Percentiles rank a stretch among this genome's conserved stretches.
phyloP scores from a whole-genome alignment of 2,329 filamentous ascomycete genomes.

The Rutstroemia sp. region DNA sequence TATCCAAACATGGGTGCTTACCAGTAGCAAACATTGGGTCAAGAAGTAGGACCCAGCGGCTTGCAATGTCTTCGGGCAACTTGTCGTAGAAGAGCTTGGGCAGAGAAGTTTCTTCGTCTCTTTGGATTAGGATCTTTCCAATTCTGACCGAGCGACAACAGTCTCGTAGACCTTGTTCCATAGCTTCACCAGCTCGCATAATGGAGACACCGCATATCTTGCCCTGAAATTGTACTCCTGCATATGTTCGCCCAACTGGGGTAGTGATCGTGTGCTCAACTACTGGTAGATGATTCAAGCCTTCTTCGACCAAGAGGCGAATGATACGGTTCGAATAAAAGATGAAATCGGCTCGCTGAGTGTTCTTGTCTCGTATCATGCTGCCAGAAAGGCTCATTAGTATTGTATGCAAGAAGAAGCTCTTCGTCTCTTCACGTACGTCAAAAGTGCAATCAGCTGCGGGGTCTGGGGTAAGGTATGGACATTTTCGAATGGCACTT shows the following conservation, averaged over 20 bases:
- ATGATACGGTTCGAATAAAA: conserved; percentile 99
- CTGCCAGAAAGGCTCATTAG: conserved; percentile 39
- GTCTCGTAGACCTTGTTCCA: conserved; percentile 94
- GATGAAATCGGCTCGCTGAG: conserved; percentile 91
- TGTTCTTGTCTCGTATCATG: conserved; percentile 90
- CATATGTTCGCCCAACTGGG: conserved; percentile 80
- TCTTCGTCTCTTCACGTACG: conserved; percentile 51
- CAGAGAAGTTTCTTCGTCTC: conserved; percentile 88
- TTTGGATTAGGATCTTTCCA: conserved; percentile 95
- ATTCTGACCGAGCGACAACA: conserved; percentile 98
- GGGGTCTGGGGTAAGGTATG: conserved; percentile 87
- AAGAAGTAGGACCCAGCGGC: conserved; percentile 86
- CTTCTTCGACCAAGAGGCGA: conserved; percentile 91
- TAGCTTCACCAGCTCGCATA: conserved; percentile 95
- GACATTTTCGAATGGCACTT: conserved; percentile 77
- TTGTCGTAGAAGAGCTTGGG: conserved; percentile 98
- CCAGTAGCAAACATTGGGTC: conserved; percentile 99
- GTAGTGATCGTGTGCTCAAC: conserved; percentile 85
- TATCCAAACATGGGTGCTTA: conserved; percentile 33
- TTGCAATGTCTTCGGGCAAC: conserved; percentile 84
- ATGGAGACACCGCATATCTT: conserved; percentile 99
- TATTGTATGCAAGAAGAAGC: neutral
- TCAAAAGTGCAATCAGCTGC: conserved; percentile 92
- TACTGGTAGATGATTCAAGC: conserved; percentile 90
- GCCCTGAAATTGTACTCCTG: conserved; percentile 89